Percentiles rank a stretch among this genome's conserved stretches.
Evolutionary conservation across 768 basidiomycete genomes (phyloP).

Genomic region (Cyclocybe cylindracea): DNA sequence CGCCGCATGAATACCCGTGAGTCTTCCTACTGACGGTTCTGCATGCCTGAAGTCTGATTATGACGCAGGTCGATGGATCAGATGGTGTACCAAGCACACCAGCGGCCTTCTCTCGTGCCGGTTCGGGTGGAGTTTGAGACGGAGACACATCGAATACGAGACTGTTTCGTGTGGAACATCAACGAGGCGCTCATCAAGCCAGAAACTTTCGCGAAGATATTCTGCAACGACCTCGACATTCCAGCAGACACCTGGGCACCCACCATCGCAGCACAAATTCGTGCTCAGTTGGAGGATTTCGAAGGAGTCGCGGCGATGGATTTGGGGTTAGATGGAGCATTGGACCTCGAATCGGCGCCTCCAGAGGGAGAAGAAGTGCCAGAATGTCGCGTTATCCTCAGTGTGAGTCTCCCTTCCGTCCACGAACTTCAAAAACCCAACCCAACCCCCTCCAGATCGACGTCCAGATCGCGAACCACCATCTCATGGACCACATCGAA

Average conservation of each 20-base stretch:
- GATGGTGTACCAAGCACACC: constrained; percentile 62
- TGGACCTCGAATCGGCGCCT: constrained; percentile 43
- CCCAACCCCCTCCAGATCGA: constrained; percentile 69
- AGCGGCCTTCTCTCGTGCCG: constrained; percentile 66
- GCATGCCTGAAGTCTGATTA: constrained; percentile 1
- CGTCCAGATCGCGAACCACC: constrained; percentile 91
- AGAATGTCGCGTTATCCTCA: constrained; percentile 82
- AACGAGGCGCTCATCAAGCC: constrained; percentile 87
- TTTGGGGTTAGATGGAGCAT: constrained; percentile 58
- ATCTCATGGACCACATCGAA: constrained; percentile 94
- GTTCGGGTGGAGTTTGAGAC: constrained; percentile 96
- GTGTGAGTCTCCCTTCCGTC: constrained; percentile 46
- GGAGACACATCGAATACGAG: constrained; percentile 87
- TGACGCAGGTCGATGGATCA: constrained; percentile 59
- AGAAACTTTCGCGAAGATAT: constrained; percentile 79
- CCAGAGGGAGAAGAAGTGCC: constrained; percentile 57
- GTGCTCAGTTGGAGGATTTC: constrained; percentile 89
- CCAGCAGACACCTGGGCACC: constrained; percentile 67
- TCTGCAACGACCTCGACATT: constrained; percentile 88
- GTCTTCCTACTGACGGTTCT: constrained; percentile 29
- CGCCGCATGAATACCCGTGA: constrained; percentile 76
- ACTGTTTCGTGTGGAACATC: constrained; percentile 95
- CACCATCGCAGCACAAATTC: constrained; percentile 83
- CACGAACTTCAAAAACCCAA: neutral
- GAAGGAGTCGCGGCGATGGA: constrained; percentile 82